Evolutionary conservation across 257 asterid species (phyloP).

Genomic region (Gentiana straminea): DNA sequence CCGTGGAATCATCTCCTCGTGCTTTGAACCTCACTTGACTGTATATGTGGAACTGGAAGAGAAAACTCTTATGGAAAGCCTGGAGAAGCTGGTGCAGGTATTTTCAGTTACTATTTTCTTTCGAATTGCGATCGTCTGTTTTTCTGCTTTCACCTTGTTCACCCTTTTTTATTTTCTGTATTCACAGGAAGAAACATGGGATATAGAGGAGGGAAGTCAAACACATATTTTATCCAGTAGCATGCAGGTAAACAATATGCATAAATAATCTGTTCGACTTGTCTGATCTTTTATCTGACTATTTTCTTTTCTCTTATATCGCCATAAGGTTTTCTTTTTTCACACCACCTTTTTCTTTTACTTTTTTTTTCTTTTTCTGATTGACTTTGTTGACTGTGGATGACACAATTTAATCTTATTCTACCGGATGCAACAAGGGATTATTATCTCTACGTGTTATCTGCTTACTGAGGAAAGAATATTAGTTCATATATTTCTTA

Average conservation of each 20-base stretch:
- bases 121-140: conserved; percentile 7
- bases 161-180: conserved; percentile 14
- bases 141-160: conserved; percentile 9
- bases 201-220: conserved; percentile 92
- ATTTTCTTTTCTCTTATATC: no score
- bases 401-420: no score
- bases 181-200: conserved; percentile 95
- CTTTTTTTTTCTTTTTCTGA: no score
- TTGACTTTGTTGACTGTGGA: no score
- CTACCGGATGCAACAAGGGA: no score
- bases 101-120: conserved; percentile 12
- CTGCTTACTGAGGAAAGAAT: no score
- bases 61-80: conserved; percentile 89
- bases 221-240: conserved; percentile 90
- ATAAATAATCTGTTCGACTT: no score
- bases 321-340: no score
- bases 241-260: conserved; percentile 53
- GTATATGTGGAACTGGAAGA: conserved; percentile 93
- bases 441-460: no score
- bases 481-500: no score
- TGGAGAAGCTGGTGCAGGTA: conserved; percentile 97
- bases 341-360: no score
- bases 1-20: conserved; percentile 89
- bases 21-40: conserved; percentile 93
- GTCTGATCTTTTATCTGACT: no score